A percentile compares a stretch with the other conserved stretches of the same genome.
These are phyloP conservation scores for Colletotrichum horii DNA, from an alignment of 2,329 filamentous ascomycete genomes.

Conservation along the genomic window DNA sequence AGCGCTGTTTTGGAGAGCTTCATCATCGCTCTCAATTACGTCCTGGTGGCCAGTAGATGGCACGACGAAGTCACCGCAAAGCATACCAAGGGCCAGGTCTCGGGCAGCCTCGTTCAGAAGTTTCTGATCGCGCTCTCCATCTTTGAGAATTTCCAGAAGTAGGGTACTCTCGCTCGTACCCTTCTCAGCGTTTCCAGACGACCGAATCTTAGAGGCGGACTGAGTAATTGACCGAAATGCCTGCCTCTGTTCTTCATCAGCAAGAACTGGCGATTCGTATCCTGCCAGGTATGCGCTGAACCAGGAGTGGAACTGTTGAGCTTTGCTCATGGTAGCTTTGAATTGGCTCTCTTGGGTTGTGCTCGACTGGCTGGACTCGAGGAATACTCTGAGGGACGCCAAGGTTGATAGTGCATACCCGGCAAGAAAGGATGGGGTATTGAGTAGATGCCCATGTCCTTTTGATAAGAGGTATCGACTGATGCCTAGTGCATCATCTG, in stretches of 20 bases:
- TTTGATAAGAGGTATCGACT: conserved; percentile 80
- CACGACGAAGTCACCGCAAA: conserved; percentile 77
- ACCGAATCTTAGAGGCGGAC: conserved; percentile 70
- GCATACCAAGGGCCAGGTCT: conserved; percentile 70
- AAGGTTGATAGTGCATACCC: conserved; percentile 82
- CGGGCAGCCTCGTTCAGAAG: conserved; percentile 75
- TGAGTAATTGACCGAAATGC: conserved; percentile 72
- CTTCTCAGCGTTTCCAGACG: conserved; percentile 71
- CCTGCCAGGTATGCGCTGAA: conserved; percentile 71
- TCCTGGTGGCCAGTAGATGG: conserved; percentile 63
- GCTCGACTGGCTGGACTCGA: conserved; percentile 76
- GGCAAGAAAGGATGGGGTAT: conserved; percentile 76
- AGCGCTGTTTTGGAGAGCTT: conserved; percentile 65
- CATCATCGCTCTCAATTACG: conserved; percentile 70
- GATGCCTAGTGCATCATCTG: conserved; percentile 87
- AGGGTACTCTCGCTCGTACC: conserved; percentile 80
- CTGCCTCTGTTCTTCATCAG: conserved; percentile 50
- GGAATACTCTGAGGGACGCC: conserved; percentile 77
- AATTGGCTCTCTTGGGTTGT: conserved; percentile 88
- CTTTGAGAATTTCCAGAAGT: conserved; percentile 79
- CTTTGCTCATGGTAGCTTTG: conserved; percentile 75
- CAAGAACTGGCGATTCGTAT: conserved; percentile 62
- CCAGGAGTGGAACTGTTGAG: conserved; percentile 79
- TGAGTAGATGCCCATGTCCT: conserved; percentile 68
- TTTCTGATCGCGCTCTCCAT: conserved; percentile 65